phyloP scores from a whole-genome alignment of 495 filamentous ascomycete species.

The Poronia punctata region DNA sequence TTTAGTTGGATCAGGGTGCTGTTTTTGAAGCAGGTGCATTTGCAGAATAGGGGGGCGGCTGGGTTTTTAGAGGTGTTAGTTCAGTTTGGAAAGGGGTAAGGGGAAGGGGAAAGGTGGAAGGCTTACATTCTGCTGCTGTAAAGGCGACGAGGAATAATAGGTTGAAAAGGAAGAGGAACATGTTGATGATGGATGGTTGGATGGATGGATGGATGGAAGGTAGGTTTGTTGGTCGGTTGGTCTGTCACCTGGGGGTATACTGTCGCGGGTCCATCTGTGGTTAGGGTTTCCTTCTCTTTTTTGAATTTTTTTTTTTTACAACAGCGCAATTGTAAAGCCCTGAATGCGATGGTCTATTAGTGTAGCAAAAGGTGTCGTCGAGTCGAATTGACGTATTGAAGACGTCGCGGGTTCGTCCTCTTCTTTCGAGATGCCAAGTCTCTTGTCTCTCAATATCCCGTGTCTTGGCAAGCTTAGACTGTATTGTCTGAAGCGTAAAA shows the following conservation, averaged over 20 bases:
- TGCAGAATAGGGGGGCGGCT: conserved; percentile 82
- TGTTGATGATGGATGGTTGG: no score
- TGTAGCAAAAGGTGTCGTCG: no score
- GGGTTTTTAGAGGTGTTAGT: not conserved
- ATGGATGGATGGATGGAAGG: no score
- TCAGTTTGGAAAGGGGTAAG: not conserved
- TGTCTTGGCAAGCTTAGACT: no score
- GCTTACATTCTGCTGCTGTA: conserved; percentile 31
- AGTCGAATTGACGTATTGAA: no score
- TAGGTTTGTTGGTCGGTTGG: no score
- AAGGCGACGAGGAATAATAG: conserved; percentile 25
- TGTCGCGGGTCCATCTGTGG: not conserved
- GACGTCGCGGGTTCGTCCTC: no score
- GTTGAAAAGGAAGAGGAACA: conserved; percentile 28
- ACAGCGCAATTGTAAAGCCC: no score
- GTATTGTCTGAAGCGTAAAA: no score
- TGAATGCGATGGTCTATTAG: no score
- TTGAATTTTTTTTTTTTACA: no score
- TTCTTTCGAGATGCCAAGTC: conserved; percentile 4
- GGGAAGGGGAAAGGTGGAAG: not conserved
- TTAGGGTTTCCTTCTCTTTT: not conserved
- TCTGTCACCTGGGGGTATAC: not conserved
- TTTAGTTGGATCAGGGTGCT: conserved; percentile 79
- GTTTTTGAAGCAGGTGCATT: conserved; percentile 92
- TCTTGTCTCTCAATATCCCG: not conserved